Evolutionary conservation across 1,284 basidiomycete genomes (phyloP), one percentile per base, ranked within the genome.

Genomic region (Neonothopanus nambi): DNA sequence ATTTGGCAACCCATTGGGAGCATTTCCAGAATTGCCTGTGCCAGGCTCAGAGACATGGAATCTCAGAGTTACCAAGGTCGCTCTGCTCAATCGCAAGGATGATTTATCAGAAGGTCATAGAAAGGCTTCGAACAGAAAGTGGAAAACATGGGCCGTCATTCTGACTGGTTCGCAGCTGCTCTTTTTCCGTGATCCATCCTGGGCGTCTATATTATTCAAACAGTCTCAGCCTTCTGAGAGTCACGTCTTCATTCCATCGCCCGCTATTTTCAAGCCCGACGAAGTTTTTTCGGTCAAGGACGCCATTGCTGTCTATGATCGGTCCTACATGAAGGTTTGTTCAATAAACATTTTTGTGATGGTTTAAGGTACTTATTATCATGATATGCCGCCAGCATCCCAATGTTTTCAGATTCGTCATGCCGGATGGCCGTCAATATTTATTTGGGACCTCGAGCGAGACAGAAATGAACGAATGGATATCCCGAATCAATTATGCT

Each of bases 401-500:
- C 26, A 73, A 89, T 65, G 87, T 91, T 1, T 87, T 98, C 68
- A 86, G 93, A 20, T 80, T 98, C 59, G 77, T 88, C 38, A 80
- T 91, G 66, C 76, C 84, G 3, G 82, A 89, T 60, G 85, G 89
- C 15, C 86, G 90, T 2, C 91, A 95, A 60, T 85, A 89, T 58
- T 81, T 98, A 26, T 75, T 98, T 40, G 91, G 94, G 65, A 81
- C 91, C 3, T 67, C 77, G 11, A 79, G 83, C 62, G 87, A 90
- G 61, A 70, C 75, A 46, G 91, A 95, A 59, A 82, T 94, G 78
- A 91, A 96, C 66, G 84, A 89, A 59, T 99, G 96, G 96, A 87
- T 98, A 59, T 81, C 89, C 30, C 80, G 84, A 41, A 94, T 99
- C 67, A 99, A 99, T 71, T 98, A 97, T 67, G 95, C 93, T 6